These are phyloP conservation scores for Dryas octopetala DNA, from an alignment of 306 rosid genomes.

Conservation along the genomic window DNA sequence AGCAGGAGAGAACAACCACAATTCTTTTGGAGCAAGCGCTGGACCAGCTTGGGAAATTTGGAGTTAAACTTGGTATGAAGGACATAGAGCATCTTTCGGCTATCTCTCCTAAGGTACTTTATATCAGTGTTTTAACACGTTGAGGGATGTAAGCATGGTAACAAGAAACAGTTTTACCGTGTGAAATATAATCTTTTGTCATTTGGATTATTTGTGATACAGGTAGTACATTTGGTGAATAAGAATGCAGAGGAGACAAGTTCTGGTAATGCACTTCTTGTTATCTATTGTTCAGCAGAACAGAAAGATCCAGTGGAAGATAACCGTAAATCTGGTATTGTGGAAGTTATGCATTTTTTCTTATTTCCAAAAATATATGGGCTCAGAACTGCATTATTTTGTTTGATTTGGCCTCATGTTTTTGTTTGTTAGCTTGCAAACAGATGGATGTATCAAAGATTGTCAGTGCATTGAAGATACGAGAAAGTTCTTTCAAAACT, in stretches of 20 bases:
- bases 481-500: conserved; percentile 62
- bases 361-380: conserved; percentile 1
- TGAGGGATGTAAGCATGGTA: neutral
- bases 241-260: conserved; percentile 35
- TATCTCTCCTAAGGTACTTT: conserved; percentile 73
- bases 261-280: conserved; percentile 47
- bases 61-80: conserved; percentile 45
- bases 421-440: conserved; percentile 46
- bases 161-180: neutral
- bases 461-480: conserved; percentile 54
- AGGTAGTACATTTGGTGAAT: conserved; percentile 58
- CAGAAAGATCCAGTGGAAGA: conserved; percentile 30
- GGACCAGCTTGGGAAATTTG: conserved; percentile 48
- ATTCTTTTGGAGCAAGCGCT: conserved; percentile 54
- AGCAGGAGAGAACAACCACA: conserved; percentile 33
- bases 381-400: neutral
- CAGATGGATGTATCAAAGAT: conserved; percentile 44
- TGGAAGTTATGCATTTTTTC: conserved; percentile 16
- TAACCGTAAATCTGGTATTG: conserved; percentile 45
- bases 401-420: conserved; percentile 24
- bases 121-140: neutral
- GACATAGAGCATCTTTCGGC: conserved; percentile 63
- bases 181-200: conserved; percentile 5
- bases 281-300: conserved; percentile 33
- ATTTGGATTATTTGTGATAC: conserved; percentile 13